These are phyloP conservation scores for Hippophae gyantsensis DNA, from an alignment of 306 rosid species.

Conservation along the genomic window DNA sequence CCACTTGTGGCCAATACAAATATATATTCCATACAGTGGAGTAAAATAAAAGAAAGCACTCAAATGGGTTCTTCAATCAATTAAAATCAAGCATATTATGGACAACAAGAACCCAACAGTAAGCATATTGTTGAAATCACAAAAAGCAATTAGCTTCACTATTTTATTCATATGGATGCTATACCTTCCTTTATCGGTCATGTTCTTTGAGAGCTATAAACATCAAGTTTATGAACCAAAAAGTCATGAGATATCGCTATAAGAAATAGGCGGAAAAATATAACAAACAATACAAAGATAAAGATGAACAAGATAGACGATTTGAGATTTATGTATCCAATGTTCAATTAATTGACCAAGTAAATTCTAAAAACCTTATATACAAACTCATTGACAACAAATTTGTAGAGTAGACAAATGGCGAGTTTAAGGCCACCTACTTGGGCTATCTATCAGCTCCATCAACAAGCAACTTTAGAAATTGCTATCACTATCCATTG, in stretches of 20 bases:
- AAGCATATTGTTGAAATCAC: too few relatives aligned
- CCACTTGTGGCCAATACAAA: too few relatives aligned
- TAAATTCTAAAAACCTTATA: conserved; percentile 45
- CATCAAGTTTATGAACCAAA: conserved; percentile 5
- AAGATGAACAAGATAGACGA: conserved; percentile 41
- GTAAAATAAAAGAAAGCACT: too few relatives aligned
- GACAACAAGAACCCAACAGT: too few relatives aligned
- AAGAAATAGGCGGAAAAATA: conserved; percentile 37
- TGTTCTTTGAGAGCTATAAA: conserved; percentile 13
- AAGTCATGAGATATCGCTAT: conserved; percentile 33
- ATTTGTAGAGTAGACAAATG: conserved; percentile 59
- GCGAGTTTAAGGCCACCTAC: conserved; percentile 31
- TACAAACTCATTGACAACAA: conserved; percentile 51
- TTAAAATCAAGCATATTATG: too few relatives aligned
- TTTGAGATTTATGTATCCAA: conserved; percentile 47
- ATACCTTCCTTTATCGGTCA: conserved; percentile 23
- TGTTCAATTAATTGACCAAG: conserved; percentile 32
- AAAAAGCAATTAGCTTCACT: conserved; percentile 8
- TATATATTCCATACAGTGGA: too few relatives aligned
- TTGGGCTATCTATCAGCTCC: conserved; percentile 23
- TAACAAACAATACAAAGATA: conserved; percentile 22
- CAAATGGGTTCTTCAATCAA: too few relatives aligned
- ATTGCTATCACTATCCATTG: too few relatives aligned
- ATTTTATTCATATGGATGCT: conserved; percentile 28
- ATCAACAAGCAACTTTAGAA: too few relatives aligned